phyloP scores from a whole-genome alignment of 73 alveolate genomes.

The Paramecium sexaurelia region DNA sequence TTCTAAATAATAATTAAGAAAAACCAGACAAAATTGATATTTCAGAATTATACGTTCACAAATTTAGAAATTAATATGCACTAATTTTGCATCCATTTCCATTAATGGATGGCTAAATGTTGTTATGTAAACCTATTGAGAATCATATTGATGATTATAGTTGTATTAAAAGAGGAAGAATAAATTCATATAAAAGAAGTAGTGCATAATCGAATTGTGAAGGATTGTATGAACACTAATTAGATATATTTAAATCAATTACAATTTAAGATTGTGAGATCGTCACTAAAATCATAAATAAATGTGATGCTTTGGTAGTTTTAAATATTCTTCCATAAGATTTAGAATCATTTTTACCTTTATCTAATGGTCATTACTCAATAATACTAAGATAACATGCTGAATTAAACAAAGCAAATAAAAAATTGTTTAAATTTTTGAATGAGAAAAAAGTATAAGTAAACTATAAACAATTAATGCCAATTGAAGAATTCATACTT shows the following conservation, averaged over 20 bases:
- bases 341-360: constrained; percentile 31
- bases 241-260: constrained; percentile 24
- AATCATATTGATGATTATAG: not conserved
- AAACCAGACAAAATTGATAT: constrained; percentile 22
- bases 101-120: constrained; percentile 26
- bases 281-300: not conserved
- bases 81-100: constrained; percentile 43
- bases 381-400: constrained; percentile 43
- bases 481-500: constrained; percentile 17
- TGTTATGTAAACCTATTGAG: not conserved
- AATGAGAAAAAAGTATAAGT: constrained; percentile 7
- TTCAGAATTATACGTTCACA: not conserved
- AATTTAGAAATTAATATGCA: constrained; percentile 35
- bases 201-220: constrained; percentile 14
- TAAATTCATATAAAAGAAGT: constrained; percentile 28
- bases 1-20: not conserved
- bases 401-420: not conserved
- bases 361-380: constrained; percentile 17
- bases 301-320: constrained; percentile 28
- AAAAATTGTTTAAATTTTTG: not conserved
- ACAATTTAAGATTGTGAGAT: constrained; percentile 11
- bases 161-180: constrained; percentile 47
- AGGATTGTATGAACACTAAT: constrained; percentile 16
- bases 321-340: constrained; percentile 43
- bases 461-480: constrained; percentile 30